Evolutionary conservation across 2,329 filamentous ascomycete species (phyloP).

Genomic region (Xylaria sp.): DNA sequence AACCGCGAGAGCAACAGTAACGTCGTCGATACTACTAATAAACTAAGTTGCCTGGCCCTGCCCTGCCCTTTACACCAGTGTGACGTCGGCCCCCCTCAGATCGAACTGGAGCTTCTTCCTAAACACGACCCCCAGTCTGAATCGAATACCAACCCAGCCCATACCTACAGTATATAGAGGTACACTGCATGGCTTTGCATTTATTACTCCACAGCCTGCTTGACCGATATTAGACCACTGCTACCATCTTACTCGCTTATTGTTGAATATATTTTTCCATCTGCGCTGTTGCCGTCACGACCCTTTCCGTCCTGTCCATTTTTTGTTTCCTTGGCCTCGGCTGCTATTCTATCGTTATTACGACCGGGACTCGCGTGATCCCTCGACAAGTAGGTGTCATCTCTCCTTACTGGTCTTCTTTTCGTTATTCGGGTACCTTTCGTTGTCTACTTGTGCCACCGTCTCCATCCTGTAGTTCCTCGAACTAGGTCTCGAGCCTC

Average conservation of each 20-base stretch:
- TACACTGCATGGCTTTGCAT: constrained; percentile 24
- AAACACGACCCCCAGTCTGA: neutral
- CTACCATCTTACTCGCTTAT: constrained; percentile 24
- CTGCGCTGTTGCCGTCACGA: constrained; percentile 32
- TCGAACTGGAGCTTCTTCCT: constrained; percentile 3
- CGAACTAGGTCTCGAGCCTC: constrained; percentile 2
- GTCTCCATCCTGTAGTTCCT: neutral
- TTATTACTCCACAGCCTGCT: constrained; percentile 35
- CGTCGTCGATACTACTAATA: no score
- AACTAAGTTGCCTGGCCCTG: no score
- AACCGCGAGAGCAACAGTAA: neutral
- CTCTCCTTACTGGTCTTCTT: constrained; percentile 10
- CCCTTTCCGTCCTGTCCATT: constrained; percentile 29
- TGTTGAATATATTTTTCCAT: constrained; percentile 28
- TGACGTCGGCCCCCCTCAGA: constrained; percentile 18
- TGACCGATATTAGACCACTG: constrained; percentile 23
- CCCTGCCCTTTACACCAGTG: neutral
- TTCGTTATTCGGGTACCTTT: constrained; percentile 11
- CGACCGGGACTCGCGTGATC: constrained; percentile 7
- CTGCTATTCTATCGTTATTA: constrained; percentile 22
- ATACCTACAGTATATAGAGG: neutral
- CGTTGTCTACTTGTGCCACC: constrained; percentile 21
- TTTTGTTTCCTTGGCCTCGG: constrained; percentile 23
- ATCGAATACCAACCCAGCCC: constrained; percentile 10
- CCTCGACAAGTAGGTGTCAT: constrained; percentile 4